These are phyloP conservation scores for Colletotrichum siamense DNA, from an alignment of 2,329 filamentous ascomycete genomes.

Conservation along the genomic window DNA sequence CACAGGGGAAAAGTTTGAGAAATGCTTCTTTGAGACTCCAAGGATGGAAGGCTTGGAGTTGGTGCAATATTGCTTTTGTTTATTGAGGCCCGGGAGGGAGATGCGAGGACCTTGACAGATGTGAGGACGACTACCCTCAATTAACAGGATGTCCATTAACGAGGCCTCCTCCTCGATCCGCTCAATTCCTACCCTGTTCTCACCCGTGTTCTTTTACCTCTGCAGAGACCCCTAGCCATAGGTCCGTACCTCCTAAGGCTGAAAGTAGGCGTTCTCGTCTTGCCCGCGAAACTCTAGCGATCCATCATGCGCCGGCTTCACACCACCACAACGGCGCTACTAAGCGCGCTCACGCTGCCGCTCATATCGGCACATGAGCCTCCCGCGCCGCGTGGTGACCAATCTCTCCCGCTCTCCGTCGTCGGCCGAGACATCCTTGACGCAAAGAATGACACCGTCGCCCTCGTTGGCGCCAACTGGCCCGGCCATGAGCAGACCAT, in stretches of 20 bases:
- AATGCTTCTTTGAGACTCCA: background rate
- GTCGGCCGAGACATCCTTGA: slow-evolving; percentile 44
- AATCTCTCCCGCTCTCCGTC: background rate
- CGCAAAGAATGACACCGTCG: slow-evolving; percentile 51
- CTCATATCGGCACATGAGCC: background rate
- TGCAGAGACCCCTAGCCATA: background rate
- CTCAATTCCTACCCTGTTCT: background rate
- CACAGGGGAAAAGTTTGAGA: background rate
- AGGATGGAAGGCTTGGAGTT: background rate
- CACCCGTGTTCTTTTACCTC: background rate
- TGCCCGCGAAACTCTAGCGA: background rate
- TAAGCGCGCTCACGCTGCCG: slow-evolving; percentile 12
- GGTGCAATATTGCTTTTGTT: background rate
- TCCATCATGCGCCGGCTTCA: background rate
- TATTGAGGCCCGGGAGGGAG: background rate
- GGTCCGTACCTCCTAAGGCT: background rate
- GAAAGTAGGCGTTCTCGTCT: background rate
- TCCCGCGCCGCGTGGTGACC: background rate
- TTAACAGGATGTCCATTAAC: background rate
- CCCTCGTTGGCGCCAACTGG: slow-evolving; percentile 58
- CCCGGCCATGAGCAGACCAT: slow-evolving; percentile 58
- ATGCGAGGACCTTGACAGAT: background rate
- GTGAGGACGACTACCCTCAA: background rate
- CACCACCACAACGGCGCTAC: background rate
- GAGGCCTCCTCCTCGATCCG: background rate